These are phyloP conservation scores for Fusarium sp. DNA, from an alignment of 2,329 filamentous ascomycete genomes.

Conservation along the genomic window DNA sequence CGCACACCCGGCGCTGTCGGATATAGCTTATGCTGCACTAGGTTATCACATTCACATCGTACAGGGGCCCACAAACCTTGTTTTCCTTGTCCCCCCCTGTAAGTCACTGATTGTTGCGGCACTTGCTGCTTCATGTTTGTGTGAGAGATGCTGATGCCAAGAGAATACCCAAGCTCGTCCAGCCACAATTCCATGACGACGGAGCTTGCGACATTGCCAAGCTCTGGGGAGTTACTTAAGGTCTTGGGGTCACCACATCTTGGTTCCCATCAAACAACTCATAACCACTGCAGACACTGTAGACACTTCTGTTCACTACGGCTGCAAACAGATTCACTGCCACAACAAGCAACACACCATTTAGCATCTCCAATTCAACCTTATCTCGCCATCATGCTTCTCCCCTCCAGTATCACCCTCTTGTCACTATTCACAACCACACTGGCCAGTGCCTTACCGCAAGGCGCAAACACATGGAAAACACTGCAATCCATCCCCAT, in stretches of 20 bases:
- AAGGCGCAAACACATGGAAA: conserved; percentile 40
- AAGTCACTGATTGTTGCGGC: conserved; percentile 10
- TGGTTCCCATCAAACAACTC: conserved; percentile 1
- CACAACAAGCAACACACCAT: no score
- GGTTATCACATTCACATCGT: conserved; percentile 7
- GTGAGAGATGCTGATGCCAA: conserved; percentile 30
- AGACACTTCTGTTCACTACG: neutral
- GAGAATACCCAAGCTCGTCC: conserved; percentile 3
- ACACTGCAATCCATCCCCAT: conserved; percentile 43
- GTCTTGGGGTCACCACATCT: conserved; percentile 1
- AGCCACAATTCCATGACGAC: conserved; percentile 34
- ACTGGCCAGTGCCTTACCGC: conserved; percentile 17
- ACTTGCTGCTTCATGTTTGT: conserved; percentile 32
- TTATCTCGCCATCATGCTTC: conserved; percentile 9
- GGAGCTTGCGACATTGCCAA: neutral
- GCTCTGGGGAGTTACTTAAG: conserved; percentile 21
- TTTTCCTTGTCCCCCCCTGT: neutral
- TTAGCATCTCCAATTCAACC: neutral
- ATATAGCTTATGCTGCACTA: conserved; percentile 6
- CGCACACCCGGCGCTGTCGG: conserved; percentile 1
- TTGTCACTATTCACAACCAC: conserved; percentile 13
- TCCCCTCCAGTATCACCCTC: neutral
- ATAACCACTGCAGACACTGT: neutral
- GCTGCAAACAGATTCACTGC: no score
- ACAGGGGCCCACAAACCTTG: conserved; percentile 5